Percentiles rank a stretch among this genome's conserved stretches.
These are phyloP conservation scores for Verticillium albo-atrum DNA, from an alignment of 2,329 filamentous ascomycete species.

Conservation along the genomic window DNA sequence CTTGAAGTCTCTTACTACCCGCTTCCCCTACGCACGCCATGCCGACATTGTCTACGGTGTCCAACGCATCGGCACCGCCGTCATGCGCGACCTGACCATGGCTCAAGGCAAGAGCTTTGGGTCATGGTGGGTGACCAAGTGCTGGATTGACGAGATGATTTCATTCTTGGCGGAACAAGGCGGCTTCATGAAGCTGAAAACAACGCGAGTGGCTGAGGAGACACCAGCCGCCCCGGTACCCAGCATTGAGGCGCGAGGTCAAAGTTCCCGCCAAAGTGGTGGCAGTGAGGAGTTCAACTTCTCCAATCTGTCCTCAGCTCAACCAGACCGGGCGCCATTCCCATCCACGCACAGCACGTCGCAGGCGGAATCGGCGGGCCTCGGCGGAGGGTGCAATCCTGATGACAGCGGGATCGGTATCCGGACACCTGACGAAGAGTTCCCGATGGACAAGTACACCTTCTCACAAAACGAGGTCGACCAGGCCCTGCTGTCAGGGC, in stretches of 20 bases:
- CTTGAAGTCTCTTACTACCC: slow-evolving; percentile 60
- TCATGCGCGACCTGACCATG: slow-evolving; percentile 77
- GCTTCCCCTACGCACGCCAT: slow-evolving; percentile 70
- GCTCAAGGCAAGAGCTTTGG: slow-evolving; percentile 75
- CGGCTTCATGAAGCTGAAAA: slow-evolving; percentile 69
- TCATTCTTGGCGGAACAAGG: slow-evolving; percentile 85
- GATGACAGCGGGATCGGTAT: slow-evolving; percentile 76
- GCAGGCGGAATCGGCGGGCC: slow-evolving; percentile 36
- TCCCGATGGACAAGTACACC: slow-evolving; percentile 55
- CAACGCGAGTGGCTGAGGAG: slow-evolving; percentile 25
- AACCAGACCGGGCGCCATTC: slow-evolving; percentile 47
- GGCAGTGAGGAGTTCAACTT: slow-evolving; percentile 41
- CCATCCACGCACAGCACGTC: slow-evolving; percentile 36
- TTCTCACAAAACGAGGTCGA: slow-evolving; percentile 31
- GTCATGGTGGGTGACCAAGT: slow-evolving; percentile 94
- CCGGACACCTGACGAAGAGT: slow-evolving; percentile 61
- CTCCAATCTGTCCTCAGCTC: slow-evolving; percentile 40
- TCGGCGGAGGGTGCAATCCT: slow-evolving; percentile 32
- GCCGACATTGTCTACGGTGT: slow-evolving; percentile 73
- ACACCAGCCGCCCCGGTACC: slow-evolving; percentile 26
- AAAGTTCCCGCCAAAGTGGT: slow-evolving; percentile 36
- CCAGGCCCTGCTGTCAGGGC: slow-evolving; percentile 25
- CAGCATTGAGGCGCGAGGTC: slow-evolving; percentile 29
- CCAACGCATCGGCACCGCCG: slow-evolving; percentile 69
- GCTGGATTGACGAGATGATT: slow-evolving; percentile 93